Conservation (phyloP, 1,284 basidiomycete genomes). For the Anthracocystis walkeri region DNA sequence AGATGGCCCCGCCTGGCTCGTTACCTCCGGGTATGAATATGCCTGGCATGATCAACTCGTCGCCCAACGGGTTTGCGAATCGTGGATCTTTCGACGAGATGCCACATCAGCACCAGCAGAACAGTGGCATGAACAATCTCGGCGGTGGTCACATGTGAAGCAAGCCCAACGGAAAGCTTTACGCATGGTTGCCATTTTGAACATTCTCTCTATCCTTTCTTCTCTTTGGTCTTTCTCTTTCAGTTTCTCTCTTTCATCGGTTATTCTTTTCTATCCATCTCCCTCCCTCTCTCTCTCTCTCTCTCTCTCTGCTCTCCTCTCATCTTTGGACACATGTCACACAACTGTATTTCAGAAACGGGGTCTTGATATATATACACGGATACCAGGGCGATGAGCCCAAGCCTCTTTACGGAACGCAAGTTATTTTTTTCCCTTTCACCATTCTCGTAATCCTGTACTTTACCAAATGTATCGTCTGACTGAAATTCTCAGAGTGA, state of each 20-base stretch:
- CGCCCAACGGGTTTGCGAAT: conserved; percentile 34
- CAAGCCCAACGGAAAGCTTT: not conserved
- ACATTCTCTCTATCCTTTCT: not conserved
- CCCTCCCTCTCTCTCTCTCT: conserved; percentile 2
- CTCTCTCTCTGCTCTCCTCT: conserved; percentile 4
- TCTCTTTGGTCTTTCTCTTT: conserved; percentile 5
- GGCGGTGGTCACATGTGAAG: conserved; percentile 35
- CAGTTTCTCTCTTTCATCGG: not conserved
- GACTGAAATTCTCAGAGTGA: not conserved
- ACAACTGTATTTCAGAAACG: conserved; percentile 26
- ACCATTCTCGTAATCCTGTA: conserved; percentile 13
- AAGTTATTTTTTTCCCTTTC: conserved; percentile 3
- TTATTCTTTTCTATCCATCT: conserved; percentile 13
- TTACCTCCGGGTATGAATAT: conserved; percentile 36
- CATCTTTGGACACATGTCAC: not conserved
- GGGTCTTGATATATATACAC: conserved; percentile 41
- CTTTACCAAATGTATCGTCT: conserved; percentile 13
- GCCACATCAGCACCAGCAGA: conserved; percentile 25
- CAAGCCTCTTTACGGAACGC: conserved; percentile 25
- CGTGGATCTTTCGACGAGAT: conserved; percentile 41
- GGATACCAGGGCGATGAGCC: conserved; percentile 28
- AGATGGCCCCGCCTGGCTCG: conserved; percentile 34
- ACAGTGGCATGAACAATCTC: conserved; percentile 31
- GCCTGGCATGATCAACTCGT: conserved; percentile 35
- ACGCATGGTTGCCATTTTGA: not conserved